A percentile compares a stretch with the other conserved stretches of the same genome.
phyloP scores from a whole-genome alignment of 2,329 filamentous ascomycete genomes.

The Thielaviopsis populi region DNA sequence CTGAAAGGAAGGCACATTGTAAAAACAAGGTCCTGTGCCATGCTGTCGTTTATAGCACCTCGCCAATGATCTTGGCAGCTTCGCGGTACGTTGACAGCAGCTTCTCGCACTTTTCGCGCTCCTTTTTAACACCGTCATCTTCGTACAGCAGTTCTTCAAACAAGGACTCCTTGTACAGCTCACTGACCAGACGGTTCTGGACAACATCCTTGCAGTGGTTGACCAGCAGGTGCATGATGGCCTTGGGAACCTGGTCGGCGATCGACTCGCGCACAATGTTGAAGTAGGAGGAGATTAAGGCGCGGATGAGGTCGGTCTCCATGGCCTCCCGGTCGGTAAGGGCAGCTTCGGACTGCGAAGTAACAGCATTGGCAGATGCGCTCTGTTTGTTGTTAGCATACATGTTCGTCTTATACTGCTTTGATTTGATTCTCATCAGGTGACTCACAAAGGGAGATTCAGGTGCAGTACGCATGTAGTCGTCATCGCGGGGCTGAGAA shows the following conservation, averaged over 20 bases:
- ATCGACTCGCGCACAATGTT: slow-evolving; percentile 98
- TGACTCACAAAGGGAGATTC: slow-evolving; percentile 44
- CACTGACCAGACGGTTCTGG: slow-evolving; percentile 88
- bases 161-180: slow-evolving; percentile 80
- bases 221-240: slow-evolving; percentile 95
- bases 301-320: slow-evolving; percentile 93
- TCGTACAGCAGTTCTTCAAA: slow-evolving; percentile 94
- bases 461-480: slow-evolving; percentile 27
- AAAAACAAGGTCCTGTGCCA: slow-evolving; percentile 1
- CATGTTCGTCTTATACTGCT: slow-evolving; percentile 18
- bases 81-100: slow-evolving; percentile 90
- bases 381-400: slow-evolving; percentile 12
- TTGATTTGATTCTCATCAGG: slow-evolving; percentile 3
- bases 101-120: slow-evolving; percentile 96
- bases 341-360: slow-evolving; percentile 46
- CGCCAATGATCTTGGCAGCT: slow-evolving; percentile 93
- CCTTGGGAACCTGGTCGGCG: slow-evolving; percentile 95
- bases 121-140: slow-evolving; percentile 92
- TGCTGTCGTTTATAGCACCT: slow-evolving; percentile 53
- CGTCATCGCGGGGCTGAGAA: slow-evolving; percentile 30
- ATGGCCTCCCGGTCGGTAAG: slow-evolving; percentile 91
- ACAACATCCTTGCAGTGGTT: slow-evolving; percentile 98
- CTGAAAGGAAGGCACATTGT: neutral
- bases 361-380: slow-evolving; percentile 1
- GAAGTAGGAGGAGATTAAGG: slow-evolving; percentile 95